phyloP scores from a whole-genome alignment of 805 yeast species.

The Saccharomyces paradoxus region DNA sequence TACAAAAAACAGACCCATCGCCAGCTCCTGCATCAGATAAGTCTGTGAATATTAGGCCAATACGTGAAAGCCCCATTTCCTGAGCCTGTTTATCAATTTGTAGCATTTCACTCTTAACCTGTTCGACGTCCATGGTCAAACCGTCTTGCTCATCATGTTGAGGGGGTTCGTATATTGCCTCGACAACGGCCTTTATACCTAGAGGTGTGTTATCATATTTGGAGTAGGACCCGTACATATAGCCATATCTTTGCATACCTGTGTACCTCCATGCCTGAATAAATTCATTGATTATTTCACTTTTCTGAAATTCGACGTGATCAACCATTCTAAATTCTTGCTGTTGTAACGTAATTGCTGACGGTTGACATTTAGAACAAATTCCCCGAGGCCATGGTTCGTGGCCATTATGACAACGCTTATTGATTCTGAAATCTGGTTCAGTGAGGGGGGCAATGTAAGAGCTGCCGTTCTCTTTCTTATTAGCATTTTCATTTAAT shows the following conservation, averaged over 20 bases:
- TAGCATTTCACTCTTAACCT: constrained; percentile 34
- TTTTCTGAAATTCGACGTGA: constrained; percentile 83
- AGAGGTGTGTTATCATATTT: constrained; percentile 68
- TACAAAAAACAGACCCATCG: constrained; percentile 84
- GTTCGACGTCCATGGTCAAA: constrained; percentile 47
- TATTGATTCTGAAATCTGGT: constrained; percentile 56
- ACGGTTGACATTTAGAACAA: constrained; percentile 94
- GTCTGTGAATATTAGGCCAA: constrained; percentile 88
- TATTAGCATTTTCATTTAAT: constrained; percentile 58
- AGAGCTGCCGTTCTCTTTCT: constrained; percentile 48
- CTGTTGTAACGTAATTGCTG: constrained; percentile 85
- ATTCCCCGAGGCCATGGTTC: constrained; percentile 92
- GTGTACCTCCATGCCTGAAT: constrained; percentile 88
- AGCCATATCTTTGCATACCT: constrained; percentile 81
- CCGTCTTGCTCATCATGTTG: constrained; percentile 87
- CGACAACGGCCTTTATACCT: constrained; percentile 89
- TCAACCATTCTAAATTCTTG: constrained; percentile 94
- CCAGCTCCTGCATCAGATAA: constrained; percentile 78
- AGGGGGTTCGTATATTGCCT: constrained; percentile 89
- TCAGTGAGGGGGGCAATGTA: constrained; percentile 75
- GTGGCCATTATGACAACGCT: constrained; percentile 69
- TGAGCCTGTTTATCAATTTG: constrained; percentile 47
- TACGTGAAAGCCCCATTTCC: constrained; percentile 53
- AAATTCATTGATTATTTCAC: constrained; percentile 67
- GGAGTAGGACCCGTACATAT: constrained; percentile 75